These are phyloP conservation scores for Adenanthera pavonina DNA, from an alignment of 306 rosid species.

Conservation along the genomic window DNA sequence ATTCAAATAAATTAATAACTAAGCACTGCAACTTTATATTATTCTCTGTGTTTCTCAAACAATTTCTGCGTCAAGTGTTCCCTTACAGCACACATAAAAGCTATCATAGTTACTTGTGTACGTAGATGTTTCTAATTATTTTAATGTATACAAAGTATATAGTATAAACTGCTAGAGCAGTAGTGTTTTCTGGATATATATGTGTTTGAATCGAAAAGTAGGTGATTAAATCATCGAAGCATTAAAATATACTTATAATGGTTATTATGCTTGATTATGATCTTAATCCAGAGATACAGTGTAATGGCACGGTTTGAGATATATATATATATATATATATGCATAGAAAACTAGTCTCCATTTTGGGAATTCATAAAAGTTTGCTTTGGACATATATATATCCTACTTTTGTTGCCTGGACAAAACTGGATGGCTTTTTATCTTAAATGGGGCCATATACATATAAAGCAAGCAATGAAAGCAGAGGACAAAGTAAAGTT, in stretches of 20 bases:
- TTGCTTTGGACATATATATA: background rate
- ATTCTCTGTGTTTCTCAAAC: background rate
- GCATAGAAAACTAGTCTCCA: background rate
- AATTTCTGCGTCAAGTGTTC: slow-evolving; percentile 12
- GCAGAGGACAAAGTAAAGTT: slow-evolving; percentile 14
- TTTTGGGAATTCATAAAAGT: slow-evolving; percentile 7
- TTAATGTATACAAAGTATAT: background rate
- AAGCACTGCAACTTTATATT: background rate
- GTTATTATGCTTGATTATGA: background rate
- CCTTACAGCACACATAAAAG: background rate
- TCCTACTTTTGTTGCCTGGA: background rate
- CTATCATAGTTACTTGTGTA: background rate
- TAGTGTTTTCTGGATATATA: background rate
- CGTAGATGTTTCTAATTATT: background rate
- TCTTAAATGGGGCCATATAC: slow-evolving; percentile 5
- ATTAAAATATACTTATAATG: no score
- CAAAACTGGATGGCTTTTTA: background rate
- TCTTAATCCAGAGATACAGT: background rate
- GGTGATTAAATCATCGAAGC: background rate
- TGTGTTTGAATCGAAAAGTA: background rate
- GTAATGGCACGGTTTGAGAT: background rate
- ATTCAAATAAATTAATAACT: background rate
- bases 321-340: no score
- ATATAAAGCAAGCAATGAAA: background rate
- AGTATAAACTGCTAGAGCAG: background rate